Base-by-base conservation (phyloP, 164 flowering plant genomes). In the Houttuynia cordata region DNA sequence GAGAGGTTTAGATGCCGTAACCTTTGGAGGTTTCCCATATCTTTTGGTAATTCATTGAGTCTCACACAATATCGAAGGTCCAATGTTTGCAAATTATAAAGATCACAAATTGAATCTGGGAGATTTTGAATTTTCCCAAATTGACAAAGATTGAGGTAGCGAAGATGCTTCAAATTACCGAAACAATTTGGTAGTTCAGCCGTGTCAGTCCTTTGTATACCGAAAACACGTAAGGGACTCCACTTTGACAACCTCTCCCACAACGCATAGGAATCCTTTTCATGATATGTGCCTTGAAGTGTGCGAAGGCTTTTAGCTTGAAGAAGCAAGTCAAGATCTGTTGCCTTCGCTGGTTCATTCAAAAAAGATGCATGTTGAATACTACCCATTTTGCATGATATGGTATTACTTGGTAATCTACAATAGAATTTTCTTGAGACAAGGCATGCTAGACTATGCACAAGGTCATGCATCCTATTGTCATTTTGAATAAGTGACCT, bases 91-190 rank as follows among this genome's bases (percentile, higher is more conserved):
- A 62, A 20, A 62, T 30, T 51, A 23, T 37, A 34, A 15, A 62
- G 49, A 34, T 21, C 20, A 8, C 64, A 10, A n/a, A 39, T 21
- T 37, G 57, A 52, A 37, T 39, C 57, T 34, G 58, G 64, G 25
- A 62, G 39, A 20, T 12, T 53, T 37, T 22, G 9, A 10, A 40
- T 30, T 30, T 30, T 34, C 0, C 7, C 7, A 15, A 12, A 20
- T 51, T 5, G n/a, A 22, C 12, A 25, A 52, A 62, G 57, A 25
- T 62, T 22, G 14, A 62, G 64, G 23, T 53, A 62, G 7, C 57
- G 45, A 8, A 62, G 34, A 62, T 52, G 49, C 40, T 21, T 62
- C 49, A 62, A 40, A n/a, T n/a, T 22, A 21, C 57, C 64, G 37
- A 62, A 37, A 7, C 37, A 30, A 37, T 52, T 5, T 22, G 64